Evolutionary conservation across 306 rosid species (phyloP), one percentile per base, ranked within the genome.

Genomic region (Amphicarpaea edgeworthii): DNA sequence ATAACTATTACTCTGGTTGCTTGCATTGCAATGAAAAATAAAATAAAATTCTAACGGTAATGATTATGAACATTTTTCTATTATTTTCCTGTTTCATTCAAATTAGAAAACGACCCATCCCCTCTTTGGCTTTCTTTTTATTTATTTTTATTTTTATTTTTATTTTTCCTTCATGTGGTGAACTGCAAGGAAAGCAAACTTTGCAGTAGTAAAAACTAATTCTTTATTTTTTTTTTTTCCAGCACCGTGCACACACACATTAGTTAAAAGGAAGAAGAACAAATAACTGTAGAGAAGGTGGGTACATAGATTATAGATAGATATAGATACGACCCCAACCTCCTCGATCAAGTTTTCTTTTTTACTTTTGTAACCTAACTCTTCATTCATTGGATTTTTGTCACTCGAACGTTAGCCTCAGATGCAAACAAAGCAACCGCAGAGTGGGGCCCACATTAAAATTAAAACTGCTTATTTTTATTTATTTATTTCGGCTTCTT

Each of bases 391-490:
- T 85, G 88, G 88, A 85, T 81, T 84, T 72, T 78, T 82, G 62
- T 78, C 79, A 75, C 73, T 58, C 21, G 49, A 81, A 53, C 75
- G 87, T 81, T 81, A 73, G 55, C 74, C 74, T 85, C 62, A 59
- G 86, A 82, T 71, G 86, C 86, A 82, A 70, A 71, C 86, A 68
- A 78, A 65, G 79, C 82, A 85, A 85, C 88, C 82, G 82, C 67
- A 81, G 32, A 59, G 79, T 82, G 84, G 79, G 21, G 60, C 83
- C 70, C 68, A 66, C 45, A 8, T 37, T 2, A n/a, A n/a, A n/a
- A n/a, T n/a, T 26, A 40, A 30, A 73, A 69, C 49, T 77, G 46
- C 24, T 70, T 70, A 62, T n/a, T n/a, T n/a, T n/a, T n/a, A n/a
- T n/a, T n/a, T n/a, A n/a, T n/a, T n/a, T n/a, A n/a, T 59, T 67